Conservation (phyloP, 768 basidiomycete species). For the Podaxis mareebaensis region DNA sequence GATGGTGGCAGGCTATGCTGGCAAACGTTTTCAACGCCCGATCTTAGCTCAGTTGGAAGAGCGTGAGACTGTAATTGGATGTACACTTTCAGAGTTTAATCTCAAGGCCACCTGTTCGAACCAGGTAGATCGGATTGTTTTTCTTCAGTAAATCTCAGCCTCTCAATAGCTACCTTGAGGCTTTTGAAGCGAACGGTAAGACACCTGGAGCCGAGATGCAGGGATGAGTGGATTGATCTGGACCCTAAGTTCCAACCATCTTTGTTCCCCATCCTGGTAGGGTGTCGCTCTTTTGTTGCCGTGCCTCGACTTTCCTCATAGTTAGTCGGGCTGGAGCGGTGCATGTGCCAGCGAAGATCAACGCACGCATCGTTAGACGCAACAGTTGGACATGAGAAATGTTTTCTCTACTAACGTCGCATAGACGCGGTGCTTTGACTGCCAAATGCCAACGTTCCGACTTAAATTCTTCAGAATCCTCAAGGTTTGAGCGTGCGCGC, state of each 20-base stretch:
- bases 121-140: background rate
- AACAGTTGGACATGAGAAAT: background rate
- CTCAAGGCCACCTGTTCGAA: background rate
- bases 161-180: no score
- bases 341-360: background rate
- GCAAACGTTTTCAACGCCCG: background rate
- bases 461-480: background rate
- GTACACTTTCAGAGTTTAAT: background rate
- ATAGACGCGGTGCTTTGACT: background rate
- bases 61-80: background rate
- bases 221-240: background rate
- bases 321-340: background rate
- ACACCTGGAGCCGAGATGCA: background rate
- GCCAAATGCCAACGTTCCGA: background rate
- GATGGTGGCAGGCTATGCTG: background rate
- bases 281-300: no score
- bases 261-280: no score
- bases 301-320: background rate
- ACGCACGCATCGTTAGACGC: background rate
- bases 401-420: background rate
- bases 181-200: background rate
- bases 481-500: background rate
- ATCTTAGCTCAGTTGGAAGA: constrained; percentile 1
- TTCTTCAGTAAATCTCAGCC: background rate
- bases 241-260: background rate